These are phyloP conservation scores for Fimicolochytrium jonesii DNA, from an alignment of 192 early-diverging fungal species.

Conservation along the genomic window DNA sequence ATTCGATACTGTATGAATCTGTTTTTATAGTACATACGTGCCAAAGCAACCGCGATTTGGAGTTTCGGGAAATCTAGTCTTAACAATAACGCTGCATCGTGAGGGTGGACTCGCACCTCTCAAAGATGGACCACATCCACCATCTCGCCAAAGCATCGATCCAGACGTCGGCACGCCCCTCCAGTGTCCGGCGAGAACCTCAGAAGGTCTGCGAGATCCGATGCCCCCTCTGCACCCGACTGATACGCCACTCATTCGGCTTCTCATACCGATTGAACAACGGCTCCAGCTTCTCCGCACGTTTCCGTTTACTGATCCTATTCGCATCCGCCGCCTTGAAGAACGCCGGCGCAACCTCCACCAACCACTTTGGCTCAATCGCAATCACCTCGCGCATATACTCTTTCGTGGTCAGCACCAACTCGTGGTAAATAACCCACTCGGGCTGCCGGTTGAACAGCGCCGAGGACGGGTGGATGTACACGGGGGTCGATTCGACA, in stretches of 20 bases:
- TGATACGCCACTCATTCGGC: conserved; percentile 94
- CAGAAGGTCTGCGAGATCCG: conserved; percentile 35
- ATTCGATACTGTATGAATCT: too few relatives aligned
- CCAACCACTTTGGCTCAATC: conserved; percentile 88
- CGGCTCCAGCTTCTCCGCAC: conserved; percentile 91
- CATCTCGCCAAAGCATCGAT: too few relatives aligned
- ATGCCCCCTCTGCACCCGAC: conserved; percentile 28
- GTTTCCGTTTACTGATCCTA: conserved; percentile 89
- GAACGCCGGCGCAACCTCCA: conserved; percentile 98
- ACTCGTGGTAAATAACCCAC: conserved; percentile 93
- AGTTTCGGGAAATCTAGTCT: too few relatives aligned
- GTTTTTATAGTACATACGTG: too few relatives aligned
- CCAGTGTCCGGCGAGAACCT: too few relatives aligned
- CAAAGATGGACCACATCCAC: too few relatives aligned
- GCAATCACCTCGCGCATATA: conserved; percentile 88
- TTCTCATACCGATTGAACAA: conserved; percentile 81
- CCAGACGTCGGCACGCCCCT: too few relatives aligned
- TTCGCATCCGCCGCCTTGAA: conserved; percentile 93
- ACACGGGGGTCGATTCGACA: conserved; percentile 94
- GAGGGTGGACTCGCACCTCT: too few relatives aligned
- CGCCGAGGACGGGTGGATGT: conserved; percentile 94
- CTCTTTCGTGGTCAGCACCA: conserved; percentile 87
- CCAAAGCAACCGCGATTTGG: too few relatives aligned
- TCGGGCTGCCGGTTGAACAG: conserved; percentile 94
- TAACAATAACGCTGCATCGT: too few relatives aligned